Evolutionary conservation across 805 yeast species (phyloP), one percentile per base, ranked within the genome.

Genomic region (Candida germanica): DNA sequence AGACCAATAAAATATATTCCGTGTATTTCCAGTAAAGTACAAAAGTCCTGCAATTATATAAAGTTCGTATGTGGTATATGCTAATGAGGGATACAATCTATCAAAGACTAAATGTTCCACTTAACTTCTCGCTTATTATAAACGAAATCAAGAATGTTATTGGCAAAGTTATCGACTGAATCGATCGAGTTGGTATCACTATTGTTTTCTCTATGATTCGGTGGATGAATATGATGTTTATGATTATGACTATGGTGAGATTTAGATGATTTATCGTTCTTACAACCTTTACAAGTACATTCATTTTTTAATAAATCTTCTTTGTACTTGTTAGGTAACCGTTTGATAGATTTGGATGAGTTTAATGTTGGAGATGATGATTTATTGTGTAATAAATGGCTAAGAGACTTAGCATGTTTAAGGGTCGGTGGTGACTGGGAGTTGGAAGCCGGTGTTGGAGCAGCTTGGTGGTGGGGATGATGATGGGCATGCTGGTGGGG

Each of bases 101-200:
- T 25, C 15, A 13, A 25, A 10, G 23, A 9, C 20, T 18, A 44
- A 27, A 44, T 42, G 27, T 41, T 41, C 49, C 49, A 44, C 11
- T 44, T 44, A 12, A 44, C 49, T 33, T 44, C 49, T 26, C 46
- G 21, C 16, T 44, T 44, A 12, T 42, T 42, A 35, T 35, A 37
- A 15, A 42, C 49, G 31, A 44, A 42, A 26, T 44, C 49, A 17
- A 44, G 36, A 6, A 44, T 44, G 23, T 42, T 44, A 27, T 42
- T 42, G 25, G 49, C 49, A 29, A 44, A 42, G 28, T 37, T 44
- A 29, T 44, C 49, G 3, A 44, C 46, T n/a, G 49, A 44, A 39
- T 44, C 49, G 13, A 44, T 27, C 2, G 46, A 42, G 18, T 37
- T 37, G 14, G 36, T 24, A 17, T 37, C 40, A 17, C 40, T 29